These are phyloP conservation scores for Esteya vermicola DNA, from an alignment of 2,329 filamentous ascomycete genomes.

Conservation along the genomic window DNA sequence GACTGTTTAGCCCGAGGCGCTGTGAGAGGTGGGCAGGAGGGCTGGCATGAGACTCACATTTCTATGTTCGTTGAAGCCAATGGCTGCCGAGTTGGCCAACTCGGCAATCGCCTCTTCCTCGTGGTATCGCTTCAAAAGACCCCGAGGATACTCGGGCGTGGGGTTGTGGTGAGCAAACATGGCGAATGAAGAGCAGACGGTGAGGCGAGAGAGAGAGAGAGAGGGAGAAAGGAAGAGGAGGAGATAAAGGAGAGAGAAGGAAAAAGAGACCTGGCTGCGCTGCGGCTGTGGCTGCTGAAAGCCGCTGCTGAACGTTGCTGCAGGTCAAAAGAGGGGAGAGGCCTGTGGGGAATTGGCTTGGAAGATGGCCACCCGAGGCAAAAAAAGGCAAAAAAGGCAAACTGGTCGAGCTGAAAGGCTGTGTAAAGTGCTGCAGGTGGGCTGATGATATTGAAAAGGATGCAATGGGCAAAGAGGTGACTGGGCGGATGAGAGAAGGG, in stretches of 20 bases:
- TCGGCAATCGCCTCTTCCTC: slow-evolving; percentile 27
- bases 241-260: no score
- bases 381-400: no score
- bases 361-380: no score
- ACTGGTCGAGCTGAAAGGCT: no score
- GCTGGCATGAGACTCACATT: slow-evolving; percentile 24
- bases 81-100: slow-evolving; percentile 17
- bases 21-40: background rate
- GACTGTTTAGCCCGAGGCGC: no score
- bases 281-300: no score
- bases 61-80: slow-evolving; percentile 35
- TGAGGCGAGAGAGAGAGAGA: background rate
- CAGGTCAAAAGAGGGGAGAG: no score
- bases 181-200: background rate
- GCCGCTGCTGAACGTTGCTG: no score
- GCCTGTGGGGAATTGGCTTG: no score
- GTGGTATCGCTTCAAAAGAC: slow-evolving; percentile 28
- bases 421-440: no score
- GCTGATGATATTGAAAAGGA: background rate
- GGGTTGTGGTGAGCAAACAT: slow-evolving; percentile 7
- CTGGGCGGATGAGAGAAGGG: background rate
- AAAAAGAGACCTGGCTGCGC: no score
- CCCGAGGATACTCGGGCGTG: slow-evolving; percentile 18
- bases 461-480: no score
- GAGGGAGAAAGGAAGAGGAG: background rate